These are phyloP conservation scores for Agarophyton chilense DNA, from an alignment of 23 red algal species.

Conservation along the genomic window DNA sequence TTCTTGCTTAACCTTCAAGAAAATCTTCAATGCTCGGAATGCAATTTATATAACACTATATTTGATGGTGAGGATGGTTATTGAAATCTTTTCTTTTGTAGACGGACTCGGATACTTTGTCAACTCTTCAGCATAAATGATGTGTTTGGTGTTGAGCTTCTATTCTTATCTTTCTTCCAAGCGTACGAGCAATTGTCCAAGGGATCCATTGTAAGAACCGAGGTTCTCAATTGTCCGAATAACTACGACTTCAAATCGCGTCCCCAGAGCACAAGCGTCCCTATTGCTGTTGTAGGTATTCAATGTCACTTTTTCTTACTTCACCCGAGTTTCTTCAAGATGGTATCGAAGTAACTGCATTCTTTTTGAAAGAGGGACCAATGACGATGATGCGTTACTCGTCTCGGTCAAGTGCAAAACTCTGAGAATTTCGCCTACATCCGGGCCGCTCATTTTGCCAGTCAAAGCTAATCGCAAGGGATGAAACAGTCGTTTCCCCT, in stretches of 20 bases:
- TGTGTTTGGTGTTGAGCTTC: background rate
- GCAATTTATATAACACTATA: background rate
- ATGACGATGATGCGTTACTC: constrained; percentile 14
- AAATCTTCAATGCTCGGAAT: background rate
- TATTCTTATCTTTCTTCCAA: background rate
- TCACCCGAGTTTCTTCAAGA: background rate
- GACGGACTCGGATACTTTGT: background rate
- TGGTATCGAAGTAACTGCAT: constrained; percentile 61
- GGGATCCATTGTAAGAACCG: too few relatives aligned
- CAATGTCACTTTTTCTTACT: too few relatives aligned
- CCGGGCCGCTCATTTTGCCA: constrained; percentile 97
- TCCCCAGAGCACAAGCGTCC: too few relatives aligned
- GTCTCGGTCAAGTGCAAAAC: constrained; percentile 74
- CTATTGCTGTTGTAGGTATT: too few relatives aligned
- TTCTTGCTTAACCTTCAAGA: background rate
- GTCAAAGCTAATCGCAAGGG: constrained; percentile 93
- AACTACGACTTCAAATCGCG: too few relatives aligned
- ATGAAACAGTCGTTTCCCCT: constrained; percentile 96
- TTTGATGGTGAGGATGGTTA: background rate
- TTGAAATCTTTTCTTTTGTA: background rate
- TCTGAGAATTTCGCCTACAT: constrained; percentile 85
- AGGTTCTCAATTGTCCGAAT: too few relatives aligned
- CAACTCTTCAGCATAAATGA: constrained; percentile 18
- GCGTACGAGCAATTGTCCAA: background rate
- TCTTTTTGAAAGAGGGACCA: constrained; percentile 65